Conservation (phyloP, 108 stramenopile species). For the Fistulifera solaris region DNA sequence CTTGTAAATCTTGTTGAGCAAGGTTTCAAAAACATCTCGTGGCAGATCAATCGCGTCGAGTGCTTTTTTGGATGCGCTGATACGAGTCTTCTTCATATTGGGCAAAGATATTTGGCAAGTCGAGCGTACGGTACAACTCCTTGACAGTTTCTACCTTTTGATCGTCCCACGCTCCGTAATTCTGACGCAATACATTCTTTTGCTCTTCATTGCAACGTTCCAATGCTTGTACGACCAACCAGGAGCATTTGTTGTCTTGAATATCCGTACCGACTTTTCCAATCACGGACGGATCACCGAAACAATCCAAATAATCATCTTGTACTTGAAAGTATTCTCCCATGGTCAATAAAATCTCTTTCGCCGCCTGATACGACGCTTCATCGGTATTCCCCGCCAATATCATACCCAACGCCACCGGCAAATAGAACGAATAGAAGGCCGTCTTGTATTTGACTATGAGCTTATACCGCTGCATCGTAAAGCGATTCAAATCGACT, state of each 20-base stretch:
- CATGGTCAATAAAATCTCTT: conserved; percentile 42
- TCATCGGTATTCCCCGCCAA: conserved; percentile 25
- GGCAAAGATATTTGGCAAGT: conserved; percentile 59
- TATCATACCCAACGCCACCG: conserved; percentile 77
- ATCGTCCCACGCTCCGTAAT: conserved; percentile 86
- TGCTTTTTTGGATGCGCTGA: conserved; percentile 33
- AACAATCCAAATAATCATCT: conserved; percentile 98
- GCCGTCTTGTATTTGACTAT: conserved; percentile 99
- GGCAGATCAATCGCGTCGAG: conserved; percentile 34
- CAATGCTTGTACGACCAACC: conserved; percentile 91
- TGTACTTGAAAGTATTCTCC: conserved; percentile 99
- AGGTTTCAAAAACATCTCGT: conserved; percentile 63
- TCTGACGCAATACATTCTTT: conserved; percentile 42
- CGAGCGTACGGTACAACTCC: conserved; percentile 78
- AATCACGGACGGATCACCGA: conserved; percentile 85
- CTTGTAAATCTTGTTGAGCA: conserved; percentile 94
- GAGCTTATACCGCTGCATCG: conserved; percentile 69
- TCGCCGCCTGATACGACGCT: conserved; percentile 25
- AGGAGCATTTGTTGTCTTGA: conserved; percentile 98
- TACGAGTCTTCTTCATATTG: conserved; percentile 82
- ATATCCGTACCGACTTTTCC: conserved; percentile 99
- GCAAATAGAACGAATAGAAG: conserved; percentile 97
- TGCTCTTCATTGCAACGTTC: conserved; percentile 37
- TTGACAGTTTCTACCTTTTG: conserved; percentile 71
- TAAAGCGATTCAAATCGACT: conserved; percentile 68